Base-by-base conservation (phyloP, 192 early-diverging fungal genomes). In the Chytriomyces sp. region DNA sequence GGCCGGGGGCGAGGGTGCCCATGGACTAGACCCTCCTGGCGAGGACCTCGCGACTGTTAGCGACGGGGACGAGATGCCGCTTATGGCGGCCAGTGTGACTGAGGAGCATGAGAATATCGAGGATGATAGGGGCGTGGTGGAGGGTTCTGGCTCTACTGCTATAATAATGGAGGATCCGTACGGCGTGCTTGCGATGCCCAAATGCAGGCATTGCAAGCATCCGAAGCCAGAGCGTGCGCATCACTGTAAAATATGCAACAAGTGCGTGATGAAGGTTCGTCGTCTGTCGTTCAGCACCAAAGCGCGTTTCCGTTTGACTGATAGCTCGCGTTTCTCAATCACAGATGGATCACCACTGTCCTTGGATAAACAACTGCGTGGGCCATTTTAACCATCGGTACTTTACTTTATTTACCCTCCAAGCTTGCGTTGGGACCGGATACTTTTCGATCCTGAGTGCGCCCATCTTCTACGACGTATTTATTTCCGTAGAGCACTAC, bases 371-470 rank as follows among this genome's bases (percentile, higher is more conserved):
- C 49, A 82, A 84, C 66, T 84, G 80, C 70, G 85, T 86, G 4
- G 85, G 85, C 8, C 66, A 75, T 59, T 32, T 75, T 60, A 86
- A 86, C 65, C 82, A 86, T 56, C 77, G 81, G 14, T 86, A 86
- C 70, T 86, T 86, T 60, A 80, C 78, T 68, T 72, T 84, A 41
- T 83, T 86, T 56, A 76, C 84, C 14, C 40, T 76, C 41, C 82
- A 80, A 60, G 60, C 81, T 36, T 52, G 64, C 3, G 30, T 78
- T 22, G 84, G 72, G 26, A 73, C 72, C 19, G 8, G 12, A 5
- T 73, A 73, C 44, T 73, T 63, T 36, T 54, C 60, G 17, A 22
- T 61, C 25, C 25, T 73, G 33, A 73, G 55, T 36, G n/a, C 26
- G 17, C n/a, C 31, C 8, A 49, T 73, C 26, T 73, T 73, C 34